Conservation (phyloP, 352 stramenopile genomes). For the Elongisporangium anandrum region DNA sequence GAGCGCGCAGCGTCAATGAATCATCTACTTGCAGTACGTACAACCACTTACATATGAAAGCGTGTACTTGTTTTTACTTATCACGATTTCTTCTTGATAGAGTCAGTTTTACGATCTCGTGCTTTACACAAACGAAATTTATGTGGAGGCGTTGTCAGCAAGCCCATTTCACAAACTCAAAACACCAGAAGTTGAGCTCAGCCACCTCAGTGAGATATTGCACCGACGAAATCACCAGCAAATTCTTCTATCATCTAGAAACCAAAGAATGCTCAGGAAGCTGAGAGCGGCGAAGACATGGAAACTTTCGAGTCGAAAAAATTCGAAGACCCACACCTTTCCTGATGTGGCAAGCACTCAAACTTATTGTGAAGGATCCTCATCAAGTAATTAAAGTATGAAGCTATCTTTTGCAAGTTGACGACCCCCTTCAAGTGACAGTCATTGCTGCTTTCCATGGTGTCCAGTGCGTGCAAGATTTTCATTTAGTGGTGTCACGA, state of each 20-base stretch:
- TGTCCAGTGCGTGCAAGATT: no score
- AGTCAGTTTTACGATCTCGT: slow-evolving; percentile 34
- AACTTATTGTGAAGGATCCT: no score
- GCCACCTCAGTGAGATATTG: slow-evolving; percentile 17
- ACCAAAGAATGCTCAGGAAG: slow-evolving; percentile 33
- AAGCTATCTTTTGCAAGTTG: no score
- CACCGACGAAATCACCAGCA: slow-evolving; percentile 28
- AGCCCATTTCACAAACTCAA: slow-evolving; percentile 27
- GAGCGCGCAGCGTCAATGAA: slow-evolving; percentile 18
- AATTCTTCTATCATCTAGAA: slow-evolving; percentile 23
- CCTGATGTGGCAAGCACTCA: no score
- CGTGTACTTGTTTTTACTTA: no score
- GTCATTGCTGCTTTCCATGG: no score
- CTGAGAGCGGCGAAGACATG: slow-evolving; percentile 20
- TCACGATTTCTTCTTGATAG: slow-evolving; percentile 4
- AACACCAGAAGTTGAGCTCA: slow-evolving; percentile 17
- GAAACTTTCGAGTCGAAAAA: background rate
- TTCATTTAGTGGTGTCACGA: no score
- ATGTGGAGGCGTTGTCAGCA: slow-evolving; percentile 40
- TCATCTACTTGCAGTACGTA: slow-evolving; percentile 26
- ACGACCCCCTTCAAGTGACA: no score
- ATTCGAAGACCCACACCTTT: no score
- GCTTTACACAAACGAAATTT: slow-evolving; percentile 29
- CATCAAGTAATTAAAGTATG: no score
- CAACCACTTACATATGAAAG: background rate